A percentile compares a stretch with the other conserved stretches of the same genome.
Conservation (phyloP, 2,329 filamentous ascomycete genomes). For the Venturia pyrina region DNA sequence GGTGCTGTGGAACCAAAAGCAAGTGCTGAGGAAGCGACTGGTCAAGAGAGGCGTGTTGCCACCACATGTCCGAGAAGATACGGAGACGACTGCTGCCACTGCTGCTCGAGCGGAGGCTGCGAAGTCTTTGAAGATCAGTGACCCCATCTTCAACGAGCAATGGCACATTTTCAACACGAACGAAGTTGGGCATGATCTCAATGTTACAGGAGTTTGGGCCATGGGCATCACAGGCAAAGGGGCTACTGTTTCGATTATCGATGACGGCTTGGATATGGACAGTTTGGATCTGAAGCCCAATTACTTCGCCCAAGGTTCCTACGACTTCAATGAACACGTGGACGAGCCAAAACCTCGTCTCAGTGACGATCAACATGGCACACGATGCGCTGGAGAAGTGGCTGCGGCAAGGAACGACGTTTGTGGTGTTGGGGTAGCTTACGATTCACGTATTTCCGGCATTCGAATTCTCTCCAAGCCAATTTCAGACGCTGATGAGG, state of each 20-base stretch:
- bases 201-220: constrained; percentile 89
- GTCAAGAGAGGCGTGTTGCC: constrained; percentile 44
- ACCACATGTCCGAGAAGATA: constrained; percentile 18
- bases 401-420: constrained; percentile 85
- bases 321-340: constrained; percentile 85
- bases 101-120: constrained; percentile 50
- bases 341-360: constrained; percentile 73
- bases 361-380: constrained; percentile 80
- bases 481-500: constrained; percentile 88
- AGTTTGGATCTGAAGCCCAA: constrained; percentile 87
- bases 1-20: constrained; percentile 73
- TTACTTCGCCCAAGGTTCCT: constrained; percentile 87
- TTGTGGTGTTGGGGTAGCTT: constrained; percentile 93
- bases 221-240: constrained; percentile 85
- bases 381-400: constrained; percentile 88
- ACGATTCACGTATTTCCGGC: constrained; percentile 80
- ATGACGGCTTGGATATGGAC: constrained; percentile 93
- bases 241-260: constrained; percentile 83
- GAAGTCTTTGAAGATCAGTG: constrained; percentile 60
- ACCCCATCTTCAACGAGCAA: constrained; percentile 88
- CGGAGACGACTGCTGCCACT: constrained; percentile 36
- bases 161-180: constrained; percentile 89
- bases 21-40: constrained; percentile 50
- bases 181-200: constrained; percentile 80
- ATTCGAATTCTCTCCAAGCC: constrained; percentile 86